A percentile compares a stretch with the other conserved stretches of the same genome.
phyloP scores from a whole-genome alignment of 2,329 filamentous ascomycete species.

The Pseudonectria foliicola region DNA sequence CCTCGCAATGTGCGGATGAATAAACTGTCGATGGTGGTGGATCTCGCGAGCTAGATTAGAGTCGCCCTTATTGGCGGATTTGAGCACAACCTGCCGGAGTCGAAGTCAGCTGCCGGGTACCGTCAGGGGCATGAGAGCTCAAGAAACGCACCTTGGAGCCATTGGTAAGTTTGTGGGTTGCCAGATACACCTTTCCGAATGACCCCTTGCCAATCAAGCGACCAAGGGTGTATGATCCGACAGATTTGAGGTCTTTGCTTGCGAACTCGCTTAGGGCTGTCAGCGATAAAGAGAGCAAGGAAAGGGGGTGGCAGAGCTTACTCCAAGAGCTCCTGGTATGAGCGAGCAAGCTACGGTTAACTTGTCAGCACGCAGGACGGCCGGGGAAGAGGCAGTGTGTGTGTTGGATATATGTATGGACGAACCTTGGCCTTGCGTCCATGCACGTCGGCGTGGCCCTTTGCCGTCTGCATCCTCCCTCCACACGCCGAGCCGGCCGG shows the following conservation, averaged over 20 bases:
- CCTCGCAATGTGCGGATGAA: slow-evolving; percentile 93
- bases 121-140: not conserved
- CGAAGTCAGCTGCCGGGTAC: slow-evolving; percentile 4
- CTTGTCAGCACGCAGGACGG: not conserved
- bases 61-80: slow-evolving; percentile 94
- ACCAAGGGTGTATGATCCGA: slow-evolving; percentile 91
- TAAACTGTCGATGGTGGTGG: slow-evolving; percentile 95
- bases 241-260: slow-evolving; percentile 79
- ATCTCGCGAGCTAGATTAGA: slow-evolving; percentile 95
- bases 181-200: slow-evolving; percentile 97
- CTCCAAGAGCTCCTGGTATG: slow-evolving; percentile 94
- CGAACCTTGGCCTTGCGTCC: slow-evolving; percentile 56
- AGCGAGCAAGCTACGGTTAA: slow-evolving; percentile 71
- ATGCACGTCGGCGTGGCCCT: slow-evolving; percentile 50
- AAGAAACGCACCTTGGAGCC: slow-evolving; percentile 71
- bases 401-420: too few species aligned
- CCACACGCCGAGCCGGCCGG: slow-evolving; percentile 16
- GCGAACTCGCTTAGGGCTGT: slow-evolving; percentile 75
- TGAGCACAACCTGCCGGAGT: slow-evolving; percentile 75
- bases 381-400: not conserved
- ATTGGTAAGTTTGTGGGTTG: slow-evolving; percentile 94
- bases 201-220: slow-evolving; percentile 93
- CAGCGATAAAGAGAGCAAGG: slow-evolving; percentile 4
- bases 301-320: slow-evolving; percentile 40
- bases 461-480: slow-evolving; percentile 46